Percentiles rank a stretch among this genome's conserved stretches.
Evolutionary conservation across 305 asterid species (phyloP).

Genomic region (Fraxinus floribunda): DNA sequence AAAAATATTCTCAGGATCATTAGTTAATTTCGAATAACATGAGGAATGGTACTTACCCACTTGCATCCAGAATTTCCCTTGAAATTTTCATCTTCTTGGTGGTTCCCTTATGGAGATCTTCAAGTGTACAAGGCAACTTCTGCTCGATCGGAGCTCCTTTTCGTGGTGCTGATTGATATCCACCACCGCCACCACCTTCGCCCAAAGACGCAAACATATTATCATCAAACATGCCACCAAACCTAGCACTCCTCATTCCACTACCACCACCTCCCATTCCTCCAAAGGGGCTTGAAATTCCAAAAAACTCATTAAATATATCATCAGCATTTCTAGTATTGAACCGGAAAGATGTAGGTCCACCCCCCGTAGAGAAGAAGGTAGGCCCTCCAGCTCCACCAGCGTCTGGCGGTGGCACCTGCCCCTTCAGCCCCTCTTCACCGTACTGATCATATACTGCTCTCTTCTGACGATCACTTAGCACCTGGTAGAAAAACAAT

Average conservation of each 20-base stretch:
- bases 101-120: conserved; percentile 36
- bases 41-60: conserved; percentile 30
- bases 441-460: conserved; percentile 38
- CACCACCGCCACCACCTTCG: conserved; percentile 28
- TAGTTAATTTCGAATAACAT: background rate
- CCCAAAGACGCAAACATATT: conserved; percentile 21
- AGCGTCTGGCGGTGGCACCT: conserved; percentile 33
- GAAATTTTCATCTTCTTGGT: conserved; percentile 39
- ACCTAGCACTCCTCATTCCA: conserved; percentile 25
- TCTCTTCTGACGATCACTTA: conserved; percentile 38
- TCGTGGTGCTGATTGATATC: conserved; percentile 26
- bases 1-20: background rate
- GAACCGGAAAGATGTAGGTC: conserved; percentile 28
- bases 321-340: conserved; percentile 39
- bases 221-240: conserved; percentile 29
- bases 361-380: conserved; percentile 29
- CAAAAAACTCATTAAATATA: conserved; percentile 36
- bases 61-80: conserved; percentile 32
- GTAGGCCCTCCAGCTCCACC: conserved; percentile 34
- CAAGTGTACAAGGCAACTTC: conserved; percentile 33
- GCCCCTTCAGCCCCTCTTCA: conserved; percentile 37
- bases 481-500: conserved; percentile 23
- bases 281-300: conserved; percentile 25
- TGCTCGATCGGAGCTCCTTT: conserved; percentile 32
- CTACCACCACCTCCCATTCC: conserved; percentile 29